Evolutionary conservation across 148 eudicot species (phyloP).

Genomic region (Vaccinium corymbosum): DNA sequence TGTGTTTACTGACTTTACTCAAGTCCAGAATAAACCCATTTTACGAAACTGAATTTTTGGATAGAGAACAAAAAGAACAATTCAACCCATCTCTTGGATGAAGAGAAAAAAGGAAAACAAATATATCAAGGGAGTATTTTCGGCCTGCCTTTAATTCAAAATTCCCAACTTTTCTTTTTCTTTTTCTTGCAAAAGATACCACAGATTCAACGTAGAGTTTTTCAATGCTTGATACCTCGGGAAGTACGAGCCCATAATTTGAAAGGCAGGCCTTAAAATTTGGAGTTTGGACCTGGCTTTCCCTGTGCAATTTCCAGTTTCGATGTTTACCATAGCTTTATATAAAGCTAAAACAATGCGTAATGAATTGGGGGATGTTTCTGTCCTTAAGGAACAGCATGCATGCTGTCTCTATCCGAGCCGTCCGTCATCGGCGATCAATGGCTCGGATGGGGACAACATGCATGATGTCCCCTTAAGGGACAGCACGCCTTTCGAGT

Average conservation of each 20-base stretch:
- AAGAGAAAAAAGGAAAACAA: neutral
- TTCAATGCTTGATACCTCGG: neutral
- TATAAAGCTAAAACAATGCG: neutral
- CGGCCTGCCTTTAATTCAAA: neutral
- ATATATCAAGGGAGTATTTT: neutral
- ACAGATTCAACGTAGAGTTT: neutral
- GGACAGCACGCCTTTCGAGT: too few relatives aligned
- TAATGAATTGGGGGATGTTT: neutral
- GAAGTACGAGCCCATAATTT: neutral
- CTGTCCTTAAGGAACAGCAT: too few relatives aligned
- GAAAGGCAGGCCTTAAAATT: neutral
- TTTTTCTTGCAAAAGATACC: neutral
- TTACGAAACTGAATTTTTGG: neutral
- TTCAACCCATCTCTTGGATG: neutral
- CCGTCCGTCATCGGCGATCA: too few relatives aligned
- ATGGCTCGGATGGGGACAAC: too few relatives aligned
- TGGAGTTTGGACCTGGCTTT: neutral
- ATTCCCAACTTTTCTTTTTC: neutral
- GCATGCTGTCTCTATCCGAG: too few relatives aligned
- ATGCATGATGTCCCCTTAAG: too few relatives aligned
- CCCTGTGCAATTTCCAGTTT: neutral
- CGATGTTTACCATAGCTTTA: too few relatives aligned
- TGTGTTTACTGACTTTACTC: neutral
- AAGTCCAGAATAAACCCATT: neutral
- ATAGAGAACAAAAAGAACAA: neutral